phyloP scores from a whole-genome alignment of 169 alveolate species.

The Babesia ovata region DNA sequence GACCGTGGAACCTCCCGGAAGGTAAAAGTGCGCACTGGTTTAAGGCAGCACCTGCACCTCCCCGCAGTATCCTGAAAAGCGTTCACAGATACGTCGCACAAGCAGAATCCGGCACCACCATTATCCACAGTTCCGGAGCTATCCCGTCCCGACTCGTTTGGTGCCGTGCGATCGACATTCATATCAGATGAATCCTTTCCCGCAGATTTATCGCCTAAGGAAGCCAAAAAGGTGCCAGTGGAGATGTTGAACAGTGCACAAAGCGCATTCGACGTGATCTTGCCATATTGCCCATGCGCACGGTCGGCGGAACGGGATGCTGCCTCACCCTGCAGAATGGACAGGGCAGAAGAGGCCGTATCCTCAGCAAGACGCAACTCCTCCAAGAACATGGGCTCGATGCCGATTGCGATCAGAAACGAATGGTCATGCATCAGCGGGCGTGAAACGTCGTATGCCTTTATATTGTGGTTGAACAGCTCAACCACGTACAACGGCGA shows the following conservation, averaged over 20 bases:
- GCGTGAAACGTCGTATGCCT: slow-evolving; percentile 42
- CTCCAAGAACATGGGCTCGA: slow-evolving; percentile 43
- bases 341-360: slow-evolving; percentile 7
- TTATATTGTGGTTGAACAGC: slow-evolving; percentile 57
- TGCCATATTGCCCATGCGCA: slow-evolving; percentile 30
- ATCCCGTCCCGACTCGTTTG: background rate
- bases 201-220: background rate
- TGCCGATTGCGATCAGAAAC: slow-evolving; percentile 51
- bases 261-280: slow-evolving; percentile 17
- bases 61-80: slow-evolving; percentile 1
- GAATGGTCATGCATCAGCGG: slow-evolving; percentile 27
- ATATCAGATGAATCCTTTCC: background rate
- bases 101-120: background rate
- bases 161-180: background rate
- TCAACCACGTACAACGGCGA: slow-evolving; percentile 50
- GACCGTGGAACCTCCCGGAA: background rate
- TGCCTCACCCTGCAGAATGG: slow-evolving; percentile 4
- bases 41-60: slow-evolving; percentile 22
- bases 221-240: background rate
- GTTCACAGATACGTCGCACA: background rate
- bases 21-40: slow-evolving; percentile 14
- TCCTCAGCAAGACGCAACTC: slow-evolving; percentile 28
- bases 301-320: background rate
- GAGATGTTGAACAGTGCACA: slow-evolving; percentile 38
- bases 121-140: background rate